A percentile compares a stretch with the other conserved stretches of the same genome.
Conservation (phyloP, 495 filamentous ascomycete genomes). For the Copromyces sp. region DNA sequence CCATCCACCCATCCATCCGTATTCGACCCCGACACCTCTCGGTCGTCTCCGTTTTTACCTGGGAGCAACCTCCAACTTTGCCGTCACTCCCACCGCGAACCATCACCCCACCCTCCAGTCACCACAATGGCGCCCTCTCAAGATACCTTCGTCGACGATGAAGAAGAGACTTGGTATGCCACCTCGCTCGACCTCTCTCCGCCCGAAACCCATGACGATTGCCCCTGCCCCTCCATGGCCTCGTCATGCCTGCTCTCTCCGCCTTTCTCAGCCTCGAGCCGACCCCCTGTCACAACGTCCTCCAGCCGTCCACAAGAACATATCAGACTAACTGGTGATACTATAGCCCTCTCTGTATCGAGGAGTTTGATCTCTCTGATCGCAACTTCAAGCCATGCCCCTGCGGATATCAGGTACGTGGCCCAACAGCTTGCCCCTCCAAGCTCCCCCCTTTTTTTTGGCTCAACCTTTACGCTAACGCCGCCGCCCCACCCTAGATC, state of each 20-base stretch:
- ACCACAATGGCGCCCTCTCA: slow-evolving; percentile 58
- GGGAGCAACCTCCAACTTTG: slow-evolving; percentile 2
- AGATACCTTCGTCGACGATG: slow-evolving; percentile 95
- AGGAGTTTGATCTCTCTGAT: slow-evolving; percentile 96
- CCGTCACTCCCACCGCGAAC: slow-evolving; percentile 8
- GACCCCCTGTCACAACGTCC: not conserved
- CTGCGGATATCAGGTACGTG: slow-evolving; percentile 88
- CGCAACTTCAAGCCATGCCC: slow-evolving; percentile 96
- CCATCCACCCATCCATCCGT: not conserved
- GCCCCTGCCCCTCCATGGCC: not conserved
- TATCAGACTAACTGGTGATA: not conserved
- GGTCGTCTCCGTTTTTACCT: slow-evolving; percentile 1
- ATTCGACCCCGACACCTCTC: not conserved
- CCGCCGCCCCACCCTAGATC: slow-evolving; percentile 47
- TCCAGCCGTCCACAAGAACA: slow-evolving; percentile 8
- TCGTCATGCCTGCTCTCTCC: slow-evolving; percentile 4
- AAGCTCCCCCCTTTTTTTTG: slow-evolving; percentile 10
- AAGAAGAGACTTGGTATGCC: slow-evolving; percentile 81
- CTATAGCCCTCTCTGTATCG: slow-evolving; percentile 85
- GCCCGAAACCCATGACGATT: not conserved
- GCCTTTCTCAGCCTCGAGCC: not conserved
- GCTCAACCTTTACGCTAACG: slow-evolving; percentile 2
- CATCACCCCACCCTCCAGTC: slow-evolving; percentile 14
- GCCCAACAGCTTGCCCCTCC: not conserved
- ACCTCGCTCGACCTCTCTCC: not conserved